Evolutionary conservation across 176 grass and related monocot species (phyloP), one percentile per base, ranked within the genome.

Genomic region (Puccinellia tenuiflora): DNA sequence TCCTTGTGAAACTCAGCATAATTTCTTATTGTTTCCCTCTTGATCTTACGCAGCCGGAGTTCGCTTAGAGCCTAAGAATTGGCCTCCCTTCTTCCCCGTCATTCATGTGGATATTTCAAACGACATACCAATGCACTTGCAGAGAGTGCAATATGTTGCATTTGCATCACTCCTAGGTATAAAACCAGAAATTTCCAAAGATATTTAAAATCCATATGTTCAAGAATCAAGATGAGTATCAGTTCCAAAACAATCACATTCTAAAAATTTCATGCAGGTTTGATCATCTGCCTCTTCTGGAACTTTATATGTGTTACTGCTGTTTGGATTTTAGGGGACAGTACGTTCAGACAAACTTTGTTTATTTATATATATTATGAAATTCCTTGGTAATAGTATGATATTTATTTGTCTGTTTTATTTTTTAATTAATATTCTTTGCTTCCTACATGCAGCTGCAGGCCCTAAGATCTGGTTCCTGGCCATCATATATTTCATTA

Each of bases 381-480:
- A 5, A 29, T 40, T 5, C 15, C 5, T 26, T 53, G 29, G 24
- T 83, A 26, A 42, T 17, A 13, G 5, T 17, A 30, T 26, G 2
- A 21, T 64, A 33, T 70, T 54, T 37, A 35, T 14, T 42, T 30
- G 0, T 56, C 13, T 16, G 17, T 66, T 75, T 24, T 63, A 5
- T 13, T 68, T 68, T 24, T 84, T 47, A 76, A 4, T 33, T 76
- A 42, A 8, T 45, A 45, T 31, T 33, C 0, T 51, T 17, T 52
- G 21, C 21, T 81, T 77, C 18, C 40, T 47, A 75, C 47, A n/a
- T 89, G 66, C 84, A 97, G 94, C 60, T 75, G 43, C 79, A 94
- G 94, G 81, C 64, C 75, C 88, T 57, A 92, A 73, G 65, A 84
- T 91, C 52, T 94, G 92, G 95, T 92, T 97, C 68, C 84, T 97